These are phyloP conservation scores for Termitomyces sp. DNA, from an alignment of 768 basidiomycete genomes.

Conservation along the genomic window DNA sequence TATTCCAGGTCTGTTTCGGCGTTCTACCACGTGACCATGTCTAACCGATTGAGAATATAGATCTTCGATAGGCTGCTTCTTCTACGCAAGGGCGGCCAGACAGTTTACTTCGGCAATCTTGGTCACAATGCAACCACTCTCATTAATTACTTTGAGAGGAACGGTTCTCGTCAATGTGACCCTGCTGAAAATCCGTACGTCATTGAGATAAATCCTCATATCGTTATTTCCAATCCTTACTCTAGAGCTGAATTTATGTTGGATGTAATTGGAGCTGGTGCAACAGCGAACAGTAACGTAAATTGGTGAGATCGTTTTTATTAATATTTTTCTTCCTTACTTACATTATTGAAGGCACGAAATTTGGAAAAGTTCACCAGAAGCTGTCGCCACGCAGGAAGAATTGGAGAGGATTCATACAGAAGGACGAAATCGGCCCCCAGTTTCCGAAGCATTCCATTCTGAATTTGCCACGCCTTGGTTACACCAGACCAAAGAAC, in stretches of 20 bases:
- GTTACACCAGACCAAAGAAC: conserved; percentile 36
- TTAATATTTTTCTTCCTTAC: conserved; percentile 28
- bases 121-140: conserved; percentile 56
- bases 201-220: neutral
- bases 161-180: conserved; percentile 59
- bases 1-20: conserved; percentile 52
- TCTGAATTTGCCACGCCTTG: conserved; percentile 49
- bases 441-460: conserved; percentile 29
- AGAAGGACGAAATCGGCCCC: conserved; percentile 41
- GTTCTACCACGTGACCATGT: neutral
- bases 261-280: conserved; percentile 70
- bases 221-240: conserved; percentile 6
- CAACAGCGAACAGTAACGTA: conserved; percentile 41
- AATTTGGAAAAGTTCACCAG: conserved; percentile 41
- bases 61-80: conserved; percentile 77
- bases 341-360: conserved; percentile 9
- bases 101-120: conserved; percentile 69
- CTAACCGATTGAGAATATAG: conserved; percentile 13
- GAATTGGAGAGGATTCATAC: conserved; percentile 43
- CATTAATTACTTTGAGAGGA: conserved; percentile 71
- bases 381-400: conserved; percentile 22
- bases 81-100: conserved; percentile 71
- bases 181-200: conserved; percentile 69
- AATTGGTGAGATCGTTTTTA: conserved; percentile 49
- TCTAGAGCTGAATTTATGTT: conserved; percentile 57